These are phyloP conservation scores for Aspergillus bertholletiae DNA, from an alignment of 495 filamentous ascomycete genomes.

Conservation along the genomic window DNA sequence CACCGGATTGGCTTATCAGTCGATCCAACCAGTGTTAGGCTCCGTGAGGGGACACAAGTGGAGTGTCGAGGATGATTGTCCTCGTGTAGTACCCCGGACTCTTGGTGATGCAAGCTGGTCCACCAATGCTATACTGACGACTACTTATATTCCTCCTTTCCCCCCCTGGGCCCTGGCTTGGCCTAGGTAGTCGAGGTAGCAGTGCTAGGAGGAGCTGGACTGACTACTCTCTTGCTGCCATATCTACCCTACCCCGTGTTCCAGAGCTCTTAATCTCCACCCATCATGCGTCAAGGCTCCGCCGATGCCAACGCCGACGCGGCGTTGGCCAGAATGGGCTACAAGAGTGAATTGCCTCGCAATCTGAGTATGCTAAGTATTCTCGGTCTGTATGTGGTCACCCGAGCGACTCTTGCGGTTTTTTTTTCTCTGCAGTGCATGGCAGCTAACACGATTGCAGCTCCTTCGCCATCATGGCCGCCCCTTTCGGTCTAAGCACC, in stretches of 20 bases:
- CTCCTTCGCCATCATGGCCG: constrained; percentile 56
- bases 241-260: background rate
- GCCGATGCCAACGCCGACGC: constrained; percentile 45
- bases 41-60: background rate
- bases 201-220: too few relatives aligned
- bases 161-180: background rate
- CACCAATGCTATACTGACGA: too few relatives aligned
- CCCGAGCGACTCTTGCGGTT: background rate
- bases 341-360: constrained; percentile 59
- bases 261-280: background rate
- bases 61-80: background rate
- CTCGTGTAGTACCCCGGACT: background rate
- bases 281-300: constrained; percentile 19
- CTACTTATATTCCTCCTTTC: background rate
- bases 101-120: too few relatives aligned
- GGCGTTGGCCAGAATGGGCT: constrained; percentile 58
- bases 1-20: constrained; percentile 3
- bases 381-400: constrained; percentile 50
- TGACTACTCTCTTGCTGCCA: too few relatives aligned
- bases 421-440: too few relatives aligned
- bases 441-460: background rate
- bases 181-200: too few relatives aligned
- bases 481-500: constrained; percentile 65
- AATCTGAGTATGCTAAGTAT: constrained; percentile 63
- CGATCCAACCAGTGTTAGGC: background rate